Conservation (phyloP, 2,329 filamentous ascomycete species). For the Akanthomyces muscarius region DNA sequence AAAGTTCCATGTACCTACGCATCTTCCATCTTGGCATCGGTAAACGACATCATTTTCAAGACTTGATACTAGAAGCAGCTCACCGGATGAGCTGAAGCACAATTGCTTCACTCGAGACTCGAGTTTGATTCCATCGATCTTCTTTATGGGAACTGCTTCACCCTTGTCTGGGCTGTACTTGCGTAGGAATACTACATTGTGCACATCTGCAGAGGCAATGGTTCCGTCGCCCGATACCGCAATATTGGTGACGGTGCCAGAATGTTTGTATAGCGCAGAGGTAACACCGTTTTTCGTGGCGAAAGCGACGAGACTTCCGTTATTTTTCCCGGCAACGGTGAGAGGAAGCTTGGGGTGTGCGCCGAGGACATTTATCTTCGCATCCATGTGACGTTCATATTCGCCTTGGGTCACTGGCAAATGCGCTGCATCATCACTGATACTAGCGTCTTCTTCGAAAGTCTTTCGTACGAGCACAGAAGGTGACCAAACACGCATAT, state of each 20-base stretch:
- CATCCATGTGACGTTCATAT: neutral
- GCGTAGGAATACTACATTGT: neutral
- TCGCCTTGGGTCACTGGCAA: neutral
- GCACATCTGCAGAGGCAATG: neutral
- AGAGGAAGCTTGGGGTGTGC: neutral
- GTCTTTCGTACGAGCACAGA: neutral
- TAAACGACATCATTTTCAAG: neutral
- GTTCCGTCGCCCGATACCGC: neutral
- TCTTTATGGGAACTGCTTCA: neutral
- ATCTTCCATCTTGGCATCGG: neutral
- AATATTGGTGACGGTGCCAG: neutral
- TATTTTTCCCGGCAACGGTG: neutral
- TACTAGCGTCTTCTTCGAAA: constrained; percentile 3
- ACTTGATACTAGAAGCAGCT: neutral
- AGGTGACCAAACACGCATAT: neutral
- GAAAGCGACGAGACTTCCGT: neutral
- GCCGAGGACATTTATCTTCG: neutral
- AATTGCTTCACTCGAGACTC: neutral
- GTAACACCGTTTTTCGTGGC: neutral
- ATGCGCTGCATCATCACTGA: constrained; percentile 1
- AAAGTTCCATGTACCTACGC: neutral
- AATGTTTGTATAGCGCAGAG: neutral
- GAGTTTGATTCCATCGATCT: neutral
- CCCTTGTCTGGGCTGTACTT: neutral
- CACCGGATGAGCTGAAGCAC: neutral